A percentile compares a stretch with the other conserved stretches of the same genome.
Evolutionary conservation across 495 filamentous ascomycete genomes (phyloP).

Genomic region (Emericellopsis terricola): DNA sequence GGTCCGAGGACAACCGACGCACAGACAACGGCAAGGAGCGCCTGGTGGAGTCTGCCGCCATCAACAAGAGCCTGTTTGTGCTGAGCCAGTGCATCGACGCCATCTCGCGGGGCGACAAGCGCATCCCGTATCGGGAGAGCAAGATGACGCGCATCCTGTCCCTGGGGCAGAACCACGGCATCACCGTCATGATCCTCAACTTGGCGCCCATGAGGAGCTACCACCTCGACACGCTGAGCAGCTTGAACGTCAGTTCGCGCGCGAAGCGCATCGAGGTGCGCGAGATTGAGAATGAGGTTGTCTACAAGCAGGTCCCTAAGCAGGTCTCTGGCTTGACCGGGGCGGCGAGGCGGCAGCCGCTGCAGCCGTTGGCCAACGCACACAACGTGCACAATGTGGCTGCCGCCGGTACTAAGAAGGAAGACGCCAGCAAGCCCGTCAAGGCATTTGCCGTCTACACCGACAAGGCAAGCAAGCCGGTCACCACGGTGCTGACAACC

Average conservation of each 20-base stretch:
- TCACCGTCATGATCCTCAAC: conserved; percentile 94
- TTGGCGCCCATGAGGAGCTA: conserved; percentile 73
- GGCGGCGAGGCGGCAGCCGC: conserved; percentile 46
- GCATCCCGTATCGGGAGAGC: conserved; percentile 84
- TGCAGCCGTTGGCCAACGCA: conserved; percentile 50
- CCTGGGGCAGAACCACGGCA: conserved; percentile 85
- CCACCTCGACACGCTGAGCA: conserved; percentile 85
- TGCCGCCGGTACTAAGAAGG: conserved; percentile 29
- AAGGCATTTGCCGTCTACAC: conserved; percentile 75
- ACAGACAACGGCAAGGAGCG: conserved; percentile 92
- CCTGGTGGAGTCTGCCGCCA: conserved; percentile 88
- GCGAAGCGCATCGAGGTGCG: conserved; percentile 94
- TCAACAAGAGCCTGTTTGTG: conserved; percentile 95
- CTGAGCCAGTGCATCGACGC: conserved; percentile 93
- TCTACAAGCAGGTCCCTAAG: conserved; percentile 55
- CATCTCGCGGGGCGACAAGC: conserved; percentile 46
- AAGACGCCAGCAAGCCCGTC: conserved; percentile 46
- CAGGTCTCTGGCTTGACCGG: conserved; percentile 26
- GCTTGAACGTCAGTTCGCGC: conserved; percentile 84
- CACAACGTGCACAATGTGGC: conserved; percentile 37
- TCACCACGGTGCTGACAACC: conserved; percentile 13
- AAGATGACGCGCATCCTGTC: conserved; percentile 96
- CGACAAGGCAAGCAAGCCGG: conserved; percentile 31
- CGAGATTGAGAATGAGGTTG: conserved; percentile 83
- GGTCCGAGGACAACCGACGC: conserved; percentile 86